Percentiles rank a stretch among this genome's conserved stretches.
phyloP scores from a whole-genome alignment of 352 stramenopile species.

The Phytophthora europaea region DNA sequence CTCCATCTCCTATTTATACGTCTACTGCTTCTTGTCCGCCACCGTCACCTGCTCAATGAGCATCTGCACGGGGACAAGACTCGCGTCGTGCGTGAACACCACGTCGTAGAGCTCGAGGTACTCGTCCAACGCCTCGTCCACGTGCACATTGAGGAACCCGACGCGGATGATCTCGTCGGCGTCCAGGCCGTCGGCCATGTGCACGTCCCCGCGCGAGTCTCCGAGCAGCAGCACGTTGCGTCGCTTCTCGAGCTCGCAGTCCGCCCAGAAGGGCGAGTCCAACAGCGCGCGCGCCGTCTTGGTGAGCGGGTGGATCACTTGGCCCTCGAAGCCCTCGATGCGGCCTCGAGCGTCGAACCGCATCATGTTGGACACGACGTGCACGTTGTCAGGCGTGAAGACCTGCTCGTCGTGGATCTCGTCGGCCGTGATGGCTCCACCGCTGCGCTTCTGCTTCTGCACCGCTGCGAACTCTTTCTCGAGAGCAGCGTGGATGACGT shows the following conservation, averaged over 20 bases:
- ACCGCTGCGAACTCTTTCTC: conserved; percentile 52
- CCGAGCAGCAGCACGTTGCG: conserved; percentile 76
- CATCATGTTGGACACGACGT: conserved; percentile 88
- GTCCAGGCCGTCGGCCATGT: conserved; percentile 68
- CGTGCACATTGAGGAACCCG: conserved; percentile 74
- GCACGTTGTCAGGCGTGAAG: conserved; percentile 58
- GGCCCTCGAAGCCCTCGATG: conserved; percentile 68
- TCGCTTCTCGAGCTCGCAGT: conserved; percentile 60
- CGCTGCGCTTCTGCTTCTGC: conserved; percentile 12
- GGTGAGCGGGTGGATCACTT: conserved; percentile 80
- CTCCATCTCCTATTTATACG: conserved; percentile 37
- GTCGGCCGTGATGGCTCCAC: background rate
- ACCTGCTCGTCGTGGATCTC: background rate
- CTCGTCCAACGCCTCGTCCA: conserved; percentile 64
- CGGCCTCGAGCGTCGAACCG: conserved; percentile 55
- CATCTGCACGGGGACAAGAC: conserved; percentile 51
- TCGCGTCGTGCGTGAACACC: conserved; percentile 69
- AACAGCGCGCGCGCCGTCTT: conserved; percentile 79
- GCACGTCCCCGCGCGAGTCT: conserved; percentile 69
- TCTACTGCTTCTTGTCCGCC: conserved; percentile 7
- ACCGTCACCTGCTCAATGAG: conserved; percentile 50
- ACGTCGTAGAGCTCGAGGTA: conserved; percentile 69
- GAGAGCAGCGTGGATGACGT: conserved; percentile 65
- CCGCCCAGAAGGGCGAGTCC: conserved; percentile 68
- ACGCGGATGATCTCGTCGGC: conserved; percentile 73